A percentile compares a stretch with the other conserved stretches of the same genome.
Evolutionary conservation across 2,329 filamentous ascomycete genomes (phyloP).

Genomic region (Thermoascus crustaceus): DNA sequence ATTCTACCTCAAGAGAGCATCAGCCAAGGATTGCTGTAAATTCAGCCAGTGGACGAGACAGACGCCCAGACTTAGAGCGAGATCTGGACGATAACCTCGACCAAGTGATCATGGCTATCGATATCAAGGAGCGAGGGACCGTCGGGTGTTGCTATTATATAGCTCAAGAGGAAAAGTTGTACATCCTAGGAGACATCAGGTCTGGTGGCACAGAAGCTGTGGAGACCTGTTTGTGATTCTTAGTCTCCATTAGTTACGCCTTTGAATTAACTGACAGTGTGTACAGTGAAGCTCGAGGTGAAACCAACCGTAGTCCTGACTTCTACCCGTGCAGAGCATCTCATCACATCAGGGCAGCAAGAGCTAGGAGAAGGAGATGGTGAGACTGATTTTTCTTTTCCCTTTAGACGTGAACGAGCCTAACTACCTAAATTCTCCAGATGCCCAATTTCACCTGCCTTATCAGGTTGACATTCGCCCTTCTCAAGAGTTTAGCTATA

Average conservation of each 20-base stretch:
- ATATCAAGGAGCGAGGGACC: constrained; percentile 60
- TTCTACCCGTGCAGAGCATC: constrained; percentile 48
- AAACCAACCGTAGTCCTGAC: constrained; percentile 54
- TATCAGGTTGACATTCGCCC: constrained; percentile 61
- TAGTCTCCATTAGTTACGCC: constrained; percentile 7
- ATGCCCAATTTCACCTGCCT: constrained; percentile 45
- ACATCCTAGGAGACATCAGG: constrained; percentile 67
- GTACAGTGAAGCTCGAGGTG: constrained; percentile 51
- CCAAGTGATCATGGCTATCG: constrained; percentile 72
- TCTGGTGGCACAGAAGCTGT: constrained; percentile 60
- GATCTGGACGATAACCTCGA: constrained; percentile 46
- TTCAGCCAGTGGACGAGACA: constrained; percentile 17
- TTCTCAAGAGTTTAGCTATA: constrained; percentile 63
- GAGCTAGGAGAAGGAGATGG: constrained; percentile 34
- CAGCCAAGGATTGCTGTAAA: background rate
- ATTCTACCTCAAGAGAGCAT: background rate
- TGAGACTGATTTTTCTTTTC: constrained; percentile 17
- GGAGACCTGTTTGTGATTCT: constrained; percentile 43
- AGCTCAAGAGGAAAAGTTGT: constrained; percentile 59
- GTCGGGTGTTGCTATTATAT: constrained; percentile 82
- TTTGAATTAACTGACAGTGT: constrained; percentile 11
- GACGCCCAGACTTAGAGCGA: constrained; percentile 9
- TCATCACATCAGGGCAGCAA: constrained; percentile 26
- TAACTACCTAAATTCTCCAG: constrained; percentile 22
- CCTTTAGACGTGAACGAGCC: background rate